These are phyloP conservation scores for Peniophora sp. DNA, from an alignment of 1,284 basidiomycete species.

Conservation along the genomic window DNA sequence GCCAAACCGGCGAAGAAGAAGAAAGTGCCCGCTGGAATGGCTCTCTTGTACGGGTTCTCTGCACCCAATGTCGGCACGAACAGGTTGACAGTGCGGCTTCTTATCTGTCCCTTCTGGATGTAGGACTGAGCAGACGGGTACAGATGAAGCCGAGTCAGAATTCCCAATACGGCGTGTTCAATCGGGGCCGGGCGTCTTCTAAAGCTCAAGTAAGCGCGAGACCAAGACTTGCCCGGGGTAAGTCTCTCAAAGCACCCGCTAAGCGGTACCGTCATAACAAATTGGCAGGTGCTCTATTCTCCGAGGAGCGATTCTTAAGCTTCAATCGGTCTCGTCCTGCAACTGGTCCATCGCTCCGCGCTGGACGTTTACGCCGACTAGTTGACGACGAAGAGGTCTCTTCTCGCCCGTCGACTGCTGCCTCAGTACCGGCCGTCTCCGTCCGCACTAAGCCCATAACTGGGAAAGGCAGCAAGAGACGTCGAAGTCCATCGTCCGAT, in stretches of 20 bases:
- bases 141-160: slow-evolving; percentile 32
- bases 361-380: background rate
- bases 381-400: background rate
- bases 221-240: slow-evolving; percentile 1
- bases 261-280: slow-evolving; percentile 5
- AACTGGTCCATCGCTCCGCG: background rate
- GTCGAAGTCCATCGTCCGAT: background rate
- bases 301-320: background rate
- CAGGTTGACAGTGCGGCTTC: slow-evolving; percentile 54
- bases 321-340: background rate
- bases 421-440: background rate
- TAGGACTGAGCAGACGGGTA: slow-evolving; percentile 1
- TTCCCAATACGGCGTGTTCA: slow-evolving; percentile 53
- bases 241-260: background rate
- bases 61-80: slow-evolving; percentile 62
- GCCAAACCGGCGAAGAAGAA: slow-evolving; percentile 23
- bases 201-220: slow-evolving; percentile 19
- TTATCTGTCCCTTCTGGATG: background rate
- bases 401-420: background rate
- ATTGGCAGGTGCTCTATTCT: slow-evolving; percentile 3
- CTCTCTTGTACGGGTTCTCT: slow-evolving; percentile 68
- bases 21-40: slow-evolving; percentile 40
- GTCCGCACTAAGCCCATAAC: background rate
- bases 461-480: background rate
- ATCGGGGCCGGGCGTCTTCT: slow-evolving; percentile 59